These are phyloP conservation scores for Cercophora samala DNA, from an alignment of 495 filamentous ascomycete genomes.

Conservation along the genomic window DNA sequence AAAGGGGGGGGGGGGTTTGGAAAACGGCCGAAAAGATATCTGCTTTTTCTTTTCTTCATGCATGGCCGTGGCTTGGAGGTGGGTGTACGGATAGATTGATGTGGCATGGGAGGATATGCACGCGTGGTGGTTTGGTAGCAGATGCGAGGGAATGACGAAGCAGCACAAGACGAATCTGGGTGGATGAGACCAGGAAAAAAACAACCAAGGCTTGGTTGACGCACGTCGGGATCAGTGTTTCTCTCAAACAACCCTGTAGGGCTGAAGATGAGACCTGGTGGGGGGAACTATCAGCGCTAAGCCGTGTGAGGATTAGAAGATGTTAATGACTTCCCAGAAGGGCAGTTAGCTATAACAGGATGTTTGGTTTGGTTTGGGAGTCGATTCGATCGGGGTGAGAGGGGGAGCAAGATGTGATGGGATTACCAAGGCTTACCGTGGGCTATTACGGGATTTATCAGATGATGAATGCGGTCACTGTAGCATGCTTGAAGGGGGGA, in stretches of 20 bases:
- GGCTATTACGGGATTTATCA: background rate
- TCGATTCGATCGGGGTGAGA: background rate
- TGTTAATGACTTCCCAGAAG: background rate
- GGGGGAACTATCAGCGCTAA: background rate
- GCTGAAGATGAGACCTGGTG: background rate
- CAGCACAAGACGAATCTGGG: too few species aligned
- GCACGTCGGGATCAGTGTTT: background rate
- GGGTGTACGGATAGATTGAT: background rate
- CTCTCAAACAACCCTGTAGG: background rate
- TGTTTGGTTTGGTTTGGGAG: background rate
- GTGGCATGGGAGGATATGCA: background rate
- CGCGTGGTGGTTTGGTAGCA: background rate
- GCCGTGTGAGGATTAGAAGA: background rate
- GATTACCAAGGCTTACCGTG: background rate
- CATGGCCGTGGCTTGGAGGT: background rate
- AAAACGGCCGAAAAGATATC: background rate
- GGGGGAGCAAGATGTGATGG: background rate
- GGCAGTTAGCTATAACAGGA: background rate
- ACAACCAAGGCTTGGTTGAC: background rate
- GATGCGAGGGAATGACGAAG: background rate
- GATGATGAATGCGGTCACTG: background rate
- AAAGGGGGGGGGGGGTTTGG: too few species aligned
- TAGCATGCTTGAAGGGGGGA: background rate
- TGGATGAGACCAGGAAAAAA: too few species aligned
- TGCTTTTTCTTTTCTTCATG: background rate